These are phyloP conservation scores for Effrenium voratum DNA, from an alignment of 73 alveolate species.

Conservation along the genomic window DNA sequence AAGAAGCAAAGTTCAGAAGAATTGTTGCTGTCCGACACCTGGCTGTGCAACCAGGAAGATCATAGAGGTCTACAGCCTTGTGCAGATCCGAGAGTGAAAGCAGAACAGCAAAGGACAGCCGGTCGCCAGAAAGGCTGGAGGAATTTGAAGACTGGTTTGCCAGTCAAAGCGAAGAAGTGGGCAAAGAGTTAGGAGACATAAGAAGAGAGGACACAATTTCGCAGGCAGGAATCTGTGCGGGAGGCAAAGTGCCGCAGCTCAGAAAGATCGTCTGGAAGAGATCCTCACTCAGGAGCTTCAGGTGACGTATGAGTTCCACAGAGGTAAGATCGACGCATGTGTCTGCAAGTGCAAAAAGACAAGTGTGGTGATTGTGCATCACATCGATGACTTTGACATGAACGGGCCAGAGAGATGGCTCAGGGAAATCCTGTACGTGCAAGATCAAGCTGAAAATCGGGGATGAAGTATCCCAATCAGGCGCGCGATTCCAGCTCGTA, in stretches of 20 bases:
- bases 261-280: slow-evolving; percentile 17
- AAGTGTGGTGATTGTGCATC: background rate
- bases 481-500: background rate
- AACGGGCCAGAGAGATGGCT: background rate
- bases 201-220: background rate
- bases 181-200: background rate
- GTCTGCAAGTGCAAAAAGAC: slow-evolving; percentile 32
- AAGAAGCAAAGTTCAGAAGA: background rate
- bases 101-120: slow-evolving; percentile 49
- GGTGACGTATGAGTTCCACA: background rate
- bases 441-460: slow-evolving; percentile 23
- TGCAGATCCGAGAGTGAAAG: background rate
- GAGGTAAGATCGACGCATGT: slow-evolving; percentile 31
- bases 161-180: background rate
- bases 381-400: slow-evolving; percentile 24
- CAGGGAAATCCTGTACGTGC: background rate
- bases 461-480: background rate
- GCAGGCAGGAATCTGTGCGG: slow-evolving; percentile 37
- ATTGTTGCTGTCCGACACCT: slow-evolving; percentile 12
- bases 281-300: background rate
- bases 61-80: background rate
- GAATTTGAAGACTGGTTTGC: background rate
- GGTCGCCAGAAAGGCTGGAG: background rate
- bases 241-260: slow-evolving; percentile 27
- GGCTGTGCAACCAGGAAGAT: background rate